These are phyloP conservation scores for Daedaleopsis sinensis DNA, from an alignment of 768 basidiomycete genomes.

Conservation along the genomic window DNA sequence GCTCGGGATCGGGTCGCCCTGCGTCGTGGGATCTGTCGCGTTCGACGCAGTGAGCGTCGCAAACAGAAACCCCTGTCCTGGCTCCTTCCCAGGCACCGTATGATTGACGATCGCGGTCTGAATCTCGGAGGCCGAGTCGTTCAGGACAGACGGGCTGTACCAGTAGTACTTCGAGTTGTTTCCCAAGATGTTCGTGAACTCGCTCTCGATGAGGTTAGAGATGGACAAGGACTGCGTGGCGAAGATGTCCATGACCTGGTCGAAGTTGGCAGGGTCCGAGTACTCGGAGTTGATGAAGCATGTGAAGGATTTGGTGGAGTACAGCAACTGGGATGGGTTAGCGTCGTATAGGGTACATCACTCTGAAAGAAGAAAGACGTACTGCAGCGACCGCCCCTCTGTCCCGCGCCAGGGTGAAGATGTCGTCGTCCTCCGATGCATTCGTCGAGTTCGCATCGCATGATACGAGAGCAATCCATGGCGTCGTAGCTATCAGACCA, in stretches of 20 bases:
- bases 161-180: conserved; percentile 54
- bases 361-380: conserved; percentile 27
- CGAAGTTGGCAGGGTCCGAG: conserved; percentile 60
- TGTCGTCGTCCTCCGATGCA: conserved; percentile 61
- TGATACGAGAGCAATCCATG: conserved; percentile 89
- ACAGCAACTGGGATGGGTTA: conserved; percentile 60
- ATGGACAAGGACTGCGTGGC: conserved; percentile 59
- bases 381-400: conserved; percentile 83
- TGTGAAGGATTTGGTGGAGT: conserved; percentile 69
- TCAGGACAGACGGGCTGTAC: conserved; percentile 67
- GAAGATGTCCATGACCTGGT: conserved; percentile 77
- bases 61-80: conserved; percentile 63
- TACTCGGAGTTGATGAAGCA: conserved; percentile 81
- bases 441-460: conserved; percentile 81
- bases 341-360: background rate
- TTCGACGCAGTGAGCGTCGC: conserved; percentile 70
- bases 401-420: conserved; percentile 81
- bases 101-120: conserved; percentile 45
- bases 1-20: conserved; percentile 28
- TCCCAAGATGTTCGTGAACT: conserved; percentile 48
- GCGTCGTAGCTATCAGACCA: conserved; percentile 54
- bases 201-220: conserved; percentile 53
- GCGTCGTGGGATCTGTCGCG: conserved; percentile 46
- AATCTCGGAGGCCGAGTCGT: conserved; percentile 49
- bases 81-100: conserved; percentile 46